These are phyloP conservation scores for Dactylella cylindrospora DNA, from an alignment of 2,329 filamentous ascomycete genomes.

Conservation along the genomic window DNA sequence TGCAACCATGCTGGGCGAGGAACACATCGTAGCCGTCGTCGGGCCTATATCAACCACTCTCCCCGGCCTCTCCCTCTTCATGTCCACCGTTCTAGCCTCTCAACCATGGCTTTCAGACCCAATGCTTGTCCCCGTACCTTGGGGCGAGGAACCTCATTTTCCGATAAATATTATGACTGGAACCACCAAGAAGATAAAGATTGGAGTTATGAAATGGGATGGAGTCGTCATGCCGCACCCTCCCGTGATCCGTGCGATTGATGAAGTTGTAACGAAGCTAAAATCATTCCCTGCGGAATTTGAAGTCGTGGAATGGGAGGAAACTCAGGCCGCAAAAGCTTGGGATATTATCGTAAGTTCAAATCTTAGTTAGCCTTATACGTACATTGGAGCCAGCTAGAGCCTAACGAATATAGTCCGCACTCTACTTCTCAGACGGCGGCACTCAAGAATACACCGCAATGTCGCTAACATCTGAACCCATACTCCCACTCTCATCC, in stretches of 20 bases:
- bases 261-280: conserved; percentile 59
- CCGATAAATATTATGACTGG: conserved; percentile 39
- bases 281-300: conserved; percentile 55
- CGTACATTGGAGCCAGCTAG: conserved; percentile 44
- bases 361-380: conserved; percentile 27
- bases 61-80: conserved; percentile 36
- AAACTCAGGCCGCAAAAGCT: conserved; percentile 58
- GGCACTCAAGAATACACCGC: conserved; percentile 59
- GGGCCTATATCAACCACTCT: conserved; percentile 60
- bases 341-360: conserved; percentile 56
- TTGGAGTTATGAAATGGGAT: conserved; percentile 65
- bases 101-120: conserved; percentile 45
- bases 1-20: conserved; percentile 53
- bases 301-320: conserved; percentile 61
- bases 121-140: conserved; percentile 39
- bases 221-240: conserved; percentile 64
- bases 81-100: conserved; percentile 30
- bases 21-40: conserved; percentile 57
- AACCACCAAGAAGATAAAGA: conserved; percentile 56
- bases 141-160: conserved; percentile 30
- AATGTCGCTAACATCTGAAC: conserved; percentile 61
- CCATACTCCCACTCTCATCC: conserved; percentile 61
- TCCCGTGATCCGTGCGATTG: conserved; percentile 61
- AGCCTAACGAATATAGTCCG: conserved; percentile 50
- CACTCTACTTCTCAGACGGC: conserved; percentile 64